Base-by-base conservation (phyloP, 1,139 yeast genomes). In the Petasospora fabianii region DNA sequence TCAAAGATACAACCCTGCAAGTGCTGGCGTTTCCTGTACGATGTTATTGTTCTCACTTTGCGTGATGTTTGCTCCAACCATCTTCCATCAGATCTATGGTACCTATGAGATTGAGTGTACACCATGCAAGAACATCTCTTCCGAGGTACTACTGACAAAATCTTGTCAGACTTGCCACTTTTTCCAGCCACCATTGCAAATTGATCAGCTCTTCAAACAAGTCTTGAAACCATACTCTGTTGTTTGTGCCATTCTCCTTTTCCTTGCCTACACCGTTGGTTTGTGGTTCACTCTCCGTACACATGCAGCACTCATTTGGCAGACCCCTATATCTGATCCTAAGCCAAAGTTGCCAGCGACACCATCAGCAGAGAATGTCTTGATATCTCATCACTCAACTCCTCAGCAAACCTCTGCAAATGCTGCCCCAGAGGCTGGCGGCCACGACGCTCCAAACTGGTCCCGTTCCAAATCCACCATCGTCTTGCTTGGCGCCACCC, bases 401-500 rank as follows among this genome's bases (percentile, higher is more conserved):
- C 6, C 26, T 24, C 26, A 24, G 26, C n/a, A 9, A 24, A 12
- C 26, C 5, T 12, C 22, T 20, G 6, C 22, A 20, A 24, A 7
- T n/a, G n/a, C n/a, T n/a, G n/a, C n/a, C n/a, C 26, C 26, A 8
- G 66, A 58, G 30, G 64, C 63, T 10, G 83, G 85, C 5, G 95
- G 95, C 0, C 98, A 92, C 53, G 97, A 90, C 60, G 96, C 97
- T 0, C 97, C 98, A 30, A 92, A 92, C 58, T 92, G 99, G 99
- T 83, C 96, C 11, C 72, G 94, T 53, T 68, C 71, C 14, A 90
- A 90, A 61, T 85, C 96, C 5, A 75, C 96, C 0, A 75, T 84
- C n/a, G 90, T 92, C 34, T 69, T 92, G 36, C 67, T 92, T 12
- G 75, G 84, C 4, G 95, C 98, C 0, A 92, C 98, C 0, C 51